phyloP scores from a whole-genome alignment of 2,329 filamentous ascomycete species.

The Chaetomium strumarium region DNA sequence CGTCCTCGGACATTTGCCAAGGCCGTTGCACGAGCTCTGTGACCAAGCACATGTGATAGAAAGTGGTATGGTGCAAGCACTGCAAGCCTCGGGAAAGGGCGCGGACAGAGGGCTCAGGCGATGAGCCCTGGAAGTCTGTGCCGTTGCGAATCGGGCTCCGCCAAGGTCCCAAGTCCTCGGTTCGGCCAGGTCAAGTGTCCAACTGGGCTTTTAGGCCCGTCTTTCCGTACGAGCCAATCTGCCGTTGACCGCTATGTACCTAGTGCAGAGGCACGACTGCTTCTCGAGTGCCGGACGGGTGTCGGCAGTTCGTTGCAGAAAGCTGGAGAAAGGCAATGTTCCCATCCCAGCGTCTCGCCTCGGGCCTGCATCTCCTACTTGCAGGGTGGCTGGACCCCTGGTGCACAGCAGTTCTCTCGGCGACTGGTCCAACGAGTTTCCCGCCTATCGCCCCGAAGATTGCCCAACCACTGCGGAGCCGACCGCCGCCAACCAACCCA shows the following conservation, averaged over 20 bases:
- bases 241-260: not conserved
- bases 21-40: not conserved
- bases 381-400: not conserved
- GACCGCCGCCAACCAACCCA: constrained; percentile 2
- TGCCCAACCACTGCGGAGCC: not conserved
- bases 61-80: not conserved
- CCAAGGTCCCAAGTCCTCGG: not conserved
- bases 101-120: not conserved
- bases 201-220: constrained; percentile 11
- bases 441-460: not conserved
- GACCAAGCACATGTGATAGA: not conserved
- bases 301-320: constrained; percentile 1
- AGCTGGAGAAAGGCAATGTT: not conserved
- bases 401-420: not conserved
- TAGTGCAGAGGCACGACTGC: no score
- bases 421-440: not conserved
- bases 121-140: not conserved
- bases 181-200: constrained; percentile 4
- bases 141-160: not conserved
- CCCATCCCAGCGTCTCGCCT: no score
- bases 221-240: not conserved
- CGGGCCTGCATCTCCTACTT: no score
- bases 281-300: not conserved
- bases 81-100: not conserved
- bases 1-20: not conserved